phyloP scores from a whole-genome alignment of 2,329 filamentous ascomycete species.

The Paracoccidioides brasiliensis region DNA sequence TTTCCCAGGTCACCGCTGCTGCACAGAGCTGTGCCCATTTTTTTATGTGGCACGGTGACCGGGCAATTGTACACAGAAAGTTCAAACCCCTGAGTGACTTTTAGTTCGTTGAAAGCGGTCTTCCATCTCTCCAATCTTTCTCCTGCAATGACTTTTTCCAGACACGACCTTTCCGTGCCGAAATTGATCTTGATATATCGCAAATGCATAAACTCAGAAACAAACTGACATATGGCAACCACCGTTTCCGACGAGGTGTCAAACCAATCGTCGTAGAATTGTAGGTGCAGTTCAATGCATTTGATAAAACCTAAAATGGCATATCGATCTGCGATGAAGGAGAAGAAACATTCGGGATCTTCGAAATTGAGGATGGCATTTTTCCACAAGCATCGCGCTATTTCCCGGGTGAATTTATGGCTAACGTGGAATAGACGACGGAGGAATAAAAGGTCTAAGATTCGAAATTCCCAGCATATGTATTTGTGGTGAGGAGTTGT shows the following conservation, averaged over 20 bases:
- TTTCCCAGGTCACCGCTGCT: not conserved
- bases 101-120: not conserved
- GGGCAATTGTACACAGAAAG: not conserved
- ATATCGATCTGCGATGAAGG: not conserved
- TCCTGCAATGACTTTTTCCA: not conserved
- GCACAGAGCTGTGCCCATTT: too few species aligned
- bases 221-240: not conserved
- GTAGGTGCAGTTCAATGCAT: not conserved
- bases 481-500: not conserved
- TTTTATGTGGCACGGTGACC: not conserved
- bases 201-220: not conserved
- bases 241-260: not conserved
- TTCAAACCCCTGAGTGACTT: not conserved
- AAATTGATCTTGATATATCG: not conserved
- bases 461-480: too few species aligned
- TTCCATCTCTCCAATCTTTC: not conserved
- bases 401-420: not conserved
- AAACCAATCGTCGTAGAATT: not conserved
- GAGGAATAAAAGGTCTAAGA: not conserved
- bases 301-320: not conserved
- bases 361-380: not conserved
- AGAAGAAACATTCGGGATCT: not conserved
- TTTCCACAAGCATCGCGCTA: not conserved
- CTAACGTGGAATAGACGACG: not conserved
- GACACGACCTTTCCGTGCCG: not conserved